phyloP scores from a whole-genome alignment of 495 filamentous ascomycete species.

The Penicillium argentinense region DNA sequence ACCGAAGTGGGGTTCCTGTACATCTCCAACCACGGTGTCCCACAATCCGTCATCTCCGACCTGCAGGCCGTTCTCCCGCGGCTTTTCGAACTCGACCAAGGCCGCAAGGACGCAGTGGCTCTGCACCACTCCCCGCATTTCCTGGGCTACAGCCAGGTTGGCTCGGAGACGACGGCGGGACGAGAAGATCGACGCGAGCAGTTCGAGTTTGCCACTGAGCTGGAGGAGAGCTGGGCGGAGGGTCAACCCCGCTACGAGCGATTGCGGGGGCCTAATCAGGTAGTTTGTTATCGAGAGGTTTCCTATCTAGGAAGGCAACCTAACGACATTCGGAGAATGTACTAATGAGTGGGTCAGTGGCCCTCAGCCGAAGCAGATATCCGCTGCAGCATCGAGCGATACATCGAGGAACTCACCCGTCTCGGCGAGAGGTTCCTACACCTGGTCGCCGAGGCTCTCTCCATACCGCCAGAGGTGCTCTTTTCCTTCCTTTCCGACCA shows the following conservation, averaged over 20 bases:
- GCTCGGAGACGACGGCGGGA: conserved; percentile 51
- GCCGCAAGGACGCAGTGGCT: conserved; percentile 39
- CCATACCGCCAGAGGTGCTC: conserved; percentile 42
- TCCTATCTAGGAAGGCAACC: too few relatives aligned
- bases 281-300: too few relatives aligned
- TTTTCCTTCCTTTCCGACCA: conserved; percentile 52
- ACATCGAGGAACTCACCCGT: conserved; percentile 45
- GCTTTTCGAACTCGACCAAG: conserved; percentile 41
- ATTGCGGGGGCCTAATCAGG: conserved; percentile 55
- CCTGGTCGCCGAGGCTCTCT: conserved; percentile 51
- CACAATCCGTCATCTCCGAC: conserved; percentile 28
- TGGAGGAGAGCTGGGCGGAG: conserved; percentile 35
- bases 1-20: conserved; percentile 54
- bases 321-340: too few relatives aligned
- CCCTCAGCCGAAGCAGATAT: conserved; percentile 20
- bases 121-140: conserved; percentile 55
- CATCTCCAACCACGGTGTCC: conserved; percentile 49
- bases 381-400: conserved; percentile 32
- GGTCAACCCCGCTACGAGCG: conserved; percentile 43
- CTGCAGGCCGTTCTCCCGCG: conserved; percentile 40
- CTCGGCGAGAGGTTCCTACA: conserved; percentile 50
- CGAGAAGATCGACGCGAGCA: conserved; percentile 51
- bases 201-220: conserved; percentile 56
- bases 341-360: too few relatives aligned
- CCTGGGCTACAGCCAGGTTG: conserved; percentile 51